A percentile compares a stretch with the other conserved stretches of the same genome.
phyloP scores from a whole-genome alignment of 768 basidiomycete species.

The Amanita rimosa region DNA sequence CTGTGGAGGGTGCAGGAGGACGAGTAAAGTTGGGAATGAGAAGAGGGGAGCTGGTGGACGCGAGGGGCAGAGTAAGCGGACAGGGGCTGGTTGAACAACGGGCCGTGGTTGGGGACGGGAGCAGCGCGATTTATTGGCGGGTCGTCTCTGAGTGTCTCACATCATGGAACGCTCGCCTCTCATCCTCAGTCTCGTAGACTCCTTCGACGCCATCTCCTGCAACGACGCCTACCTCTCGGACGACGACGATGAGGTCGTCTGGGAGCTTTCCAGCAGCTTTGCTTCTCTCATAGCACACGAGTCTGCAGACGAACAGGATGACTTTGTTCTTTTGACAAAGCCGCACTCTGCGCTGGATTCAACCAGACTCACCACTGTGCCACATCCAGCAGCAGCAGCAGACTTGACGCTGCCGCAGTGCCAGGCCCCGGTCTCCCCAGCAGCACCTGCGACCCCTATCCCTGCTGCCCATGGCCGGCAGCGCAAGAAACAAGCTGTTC shows the following conservation, averaged over 20 bases:
- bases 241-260: conserved; percentile 53
- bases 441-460: background rate
- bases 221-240: conserved; percentile 17
- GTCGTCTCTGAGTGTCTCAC: conserved; percentile 15
- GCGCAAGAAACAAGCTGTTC: background rate
- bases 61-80: conserved; percentile 51
- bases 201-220: background rate
- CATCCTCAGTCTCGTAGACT: background rate
- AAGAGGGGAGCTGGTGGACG: conserved; percentile 44
- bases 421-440: background rate
- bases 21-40: conserved; percentile 47
- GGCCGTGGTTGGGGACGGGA: conserved; percentile 50
- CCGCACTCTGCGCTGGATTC: conserved; percentile 8
- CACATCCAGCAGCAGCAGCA: no score
- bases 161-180: background rate
- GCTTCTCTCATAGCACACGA: conserved; percentile 13
- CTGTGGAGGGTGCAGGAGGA: conserved; percentile 38
- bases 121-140: conserved; percentile 65
- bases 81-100: conserved; percentile 55
- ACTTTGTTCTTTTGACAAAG: conserved; percentile 37
- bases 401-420: no score
- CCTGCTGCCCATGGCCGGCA: background rate
- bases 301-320: conserved; percentile 28
- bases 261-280: conserved; percentile 26
- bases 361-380: background rate